Conservation (phyloP, 2,329 filamentous ascomycete species). For the Albophoma yamanashiensis region DNA sequence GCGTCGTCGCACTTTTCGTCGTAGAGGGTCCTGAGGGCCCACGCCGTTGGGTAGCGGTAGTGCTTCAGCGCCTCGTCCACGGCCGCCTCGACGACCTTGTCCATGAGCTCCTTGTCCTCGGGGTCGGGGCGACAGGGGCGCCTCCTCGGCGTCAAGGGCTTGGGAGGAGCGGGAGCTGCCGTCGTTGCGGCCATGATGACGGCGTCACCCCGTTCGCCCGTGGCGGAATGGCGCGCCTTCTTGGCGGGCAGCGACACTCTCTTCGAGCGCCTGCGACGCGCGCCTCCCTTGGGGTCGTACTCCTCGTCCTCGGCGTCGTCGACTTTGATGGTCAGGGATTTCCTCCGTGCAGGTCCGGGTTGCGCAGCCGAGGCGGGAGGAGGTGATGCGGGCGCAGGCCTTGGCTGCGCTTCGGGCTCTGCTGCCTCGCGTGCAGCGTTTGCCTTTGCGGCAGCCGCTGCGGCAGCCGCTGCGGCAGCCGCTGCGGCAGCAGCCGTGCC, state of each 20-base stretch:
- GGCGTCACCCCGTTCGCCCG: background rate
- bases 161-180: background rate
- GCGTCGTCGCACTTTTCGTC: slow-evolving; percentile 43
- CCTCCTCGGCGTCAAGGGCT: slow-evolving; percentile 7
- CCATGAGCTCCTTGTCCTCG: slow-evolving; percentile 32
- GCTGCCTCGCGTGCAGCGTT: slow-evolving; percentile 13
- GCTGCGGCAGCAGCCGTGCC: slow-evolving; percentile 9
- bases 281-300: slow-evolving; percentile 26
- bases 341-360: slow-evolving; percentile 9
- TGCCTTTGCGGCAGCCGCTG: background rate
- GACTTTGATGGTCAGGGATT: slow-evolving; percentile 10
- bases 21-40: slow-evolving; percentile 48
- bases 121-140: slow-evolving; percentile 10
- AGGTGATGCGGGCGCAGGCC: slow-evolving; percentile 4
- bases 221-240: slow-evolving; percentile 14
- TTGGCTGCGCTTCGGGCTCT: slow-evolving; percentile 5
- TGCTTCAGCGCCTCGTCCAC: slow-evolving; percentile 47
- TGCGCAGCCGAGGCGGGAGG: slow-evolving; percentile 10
- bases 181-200: background rate
- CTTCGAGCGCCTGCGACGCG: slow-evolving; percentile 21
- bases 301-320: slow-evolving; percentile 31
- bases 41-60: slow-evolving; percentile 50
- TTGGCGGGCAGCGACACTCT: slow-evolving; percentile 17
- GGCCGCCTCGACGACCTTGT: slow-evolving; percentile 44
- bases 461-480: too few relatives aligned